Base-by-base conservation (phyloP, 2,329 filamentous ascomycete species). In the Colletotrichum plurivorum region DNA sequence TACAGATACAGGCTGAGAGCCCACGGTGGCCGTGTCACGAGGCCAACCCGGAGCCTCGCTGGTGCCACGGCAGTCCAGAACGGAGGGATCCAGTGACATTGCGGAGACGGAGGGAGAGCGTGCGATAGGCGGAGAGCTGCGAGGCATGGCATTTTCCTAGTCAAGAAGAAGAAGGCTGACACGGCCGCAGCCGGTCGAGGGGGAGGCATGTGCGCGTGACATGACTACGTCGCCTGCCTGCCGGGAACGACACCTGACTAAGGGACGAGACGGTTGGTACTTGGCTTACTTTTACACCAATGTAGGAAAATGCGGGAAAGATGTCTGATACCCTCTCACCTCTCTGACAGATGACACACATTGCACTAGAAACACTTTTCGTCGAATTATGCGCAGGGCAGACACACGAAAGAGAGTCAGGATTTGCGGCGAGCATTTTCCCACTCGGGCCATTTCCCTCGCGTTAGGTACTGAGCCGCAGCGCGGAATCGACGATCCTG, bases 401-500 rank as follows among this genome's bases (percentile, higher is more conserved):
- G 10, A 36, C 8, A 36, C 31, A 36, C 31, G 10, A 36, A 31
- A 15, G 5, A 43, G 5, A 18, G n/a, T 36, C 27, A 59, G 25
- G 31, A 36, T 18, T 48, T 54, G 48, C 51, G 41, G 60, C 59
- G 51, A 63, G 31, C 8, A n/a, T 39, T 63, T 46, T 39, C 25
- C 51, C 36, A 39, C 51, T 63, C 12, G 13, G 12, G 9, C 13
- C 46, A 45, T 63, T 53, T 25, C 31, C 31, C 8, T 5, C 18
- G 62, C 61, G 55, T 45, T 25, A 48, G 65, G 22, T 25, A 25
- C 3, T 25, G 46, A 43, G 61, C 66, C 27, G 55, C 16, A 20
- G 22, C 25, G 54, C 66, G 31, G 49, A 12, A 15, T 15, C 13
- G 66, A 41, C 62, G 66, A 69, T 69, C 66, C 18, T 46, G 39